Percentiles rank a stretch among this genome's conserved stretches.
Evolutionary conservation across 2,329 filamentous ascomycete species (phyloP).

Genomic region (Pleomassaria siparia): DNA sequence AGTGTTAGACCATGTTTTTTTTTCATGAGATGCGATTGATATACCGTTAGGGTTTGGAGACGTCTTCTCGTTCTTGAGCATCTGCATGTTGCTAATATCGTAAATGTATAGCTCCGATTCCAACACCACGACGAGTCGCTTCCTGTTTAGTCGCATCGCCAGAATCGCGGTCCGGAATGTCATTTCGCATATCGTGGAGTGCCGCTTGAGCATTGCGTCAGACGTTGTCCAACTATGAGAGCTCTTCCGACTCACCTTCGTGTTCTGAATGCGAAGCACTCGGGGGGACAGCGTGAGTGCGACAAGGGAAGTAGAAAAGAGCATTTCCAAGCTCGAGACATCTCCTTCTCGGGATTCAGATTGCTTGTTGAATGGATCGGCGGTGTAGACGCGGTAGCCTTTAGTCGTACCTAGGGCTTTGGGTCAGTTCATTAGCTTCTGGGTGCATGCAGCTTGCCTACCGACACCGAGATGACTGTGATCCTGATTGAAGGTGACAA

Average conservation of each 20-base stretch:
- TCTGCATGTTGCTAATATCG: slow-evolving; percentile 97
- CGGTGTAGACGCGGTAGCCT: slow-evolving; percentile 95
- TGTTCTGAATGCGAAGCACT: slow-evolving; percentile 94
- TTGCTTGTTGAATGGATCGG: slow-evolving; percentile 92
- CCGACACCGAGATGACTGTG: slow-evolving; percentile 95
- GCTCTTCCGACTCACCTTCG: slow-evolving; percentile 66
- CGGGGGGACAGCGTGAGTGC: slow-evolving; percentile 90
- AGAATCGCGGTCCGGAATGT: slow-evolving; percentile 97
- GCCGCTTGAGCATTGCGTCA: slow-evolving; percentile 49
- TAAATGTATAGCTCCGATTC: slow-evolving; percentile 98
- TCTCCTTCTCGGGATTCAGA: slow-evolving; percentile 95
- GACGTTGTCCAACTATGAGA: neutral
- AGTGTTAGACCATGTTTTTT: neutral
- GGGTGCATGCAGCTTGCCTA: slow-evolving; percentile 47
- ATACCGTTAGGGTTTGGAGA: slow-evolving; percentile 83
- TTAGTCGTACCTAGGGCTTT: slow-evolving; percentile 72
- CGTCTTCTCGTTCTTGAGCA: slow-evolving; percentile 88
- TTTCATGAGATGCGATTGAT: neutral
- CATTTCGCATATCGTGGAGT: slow-evolving; percentile 94
- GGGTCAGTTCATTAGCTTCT: slow-evolving; percentile 10
- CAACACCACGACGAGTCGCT: slow-evolving; percentile 87
- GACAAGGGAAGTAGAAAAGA: slow-evolving; percentile 96
- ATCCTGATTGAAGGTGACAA: slow-evolving; percentile 99
- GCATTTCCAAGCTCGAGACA: slow-evolving; percentile 95
- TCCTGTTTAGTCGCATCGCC: slow-evolving; percentile 90